Percentiles rank a stretch among this genome's conserved stretches.
These are phyloP conservation scores for Suillus variegatus DNA, from an alignment of 768 basidiomycete species.

Conservation along the genomic window DNA sequence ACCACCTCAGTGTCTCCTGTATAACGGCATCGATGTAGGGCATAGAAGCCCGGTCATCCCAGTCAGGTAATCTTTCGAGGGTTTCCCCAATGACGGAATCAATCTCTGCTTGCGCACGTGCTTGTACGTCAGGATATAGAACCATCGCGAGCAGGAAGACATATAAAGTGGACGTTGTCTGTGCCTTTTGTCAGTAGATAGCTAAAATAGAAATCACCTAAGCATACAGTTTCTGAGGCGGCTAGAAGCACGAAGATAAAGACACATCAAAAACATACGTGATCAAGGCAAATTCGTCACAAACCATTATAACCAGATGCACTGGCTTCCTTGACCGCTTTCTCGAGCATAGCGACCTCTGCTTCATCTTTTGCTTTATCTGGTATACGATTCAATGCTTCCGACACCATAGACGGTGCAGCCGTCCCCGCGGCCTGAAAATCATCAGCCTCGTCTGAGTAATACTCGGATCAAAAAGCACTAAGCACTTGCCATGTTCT, in stretches of 20 bases:
- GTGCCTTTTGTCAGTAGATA: neutral
- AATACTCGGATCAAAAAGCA: neutral
- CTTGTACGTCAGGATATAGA: conserved; percentile 26
- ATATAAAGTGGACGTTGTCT: conserved; percentile 22
- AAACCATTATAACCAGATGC: conserved; percentile 22
- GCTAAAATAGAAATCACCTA: neutral
- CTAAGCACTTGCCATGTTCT: conserved; percentile 19
- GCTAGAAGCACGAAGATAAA: conserved; percentile 7
- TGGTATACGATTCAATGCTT: conserved; percentile 18
- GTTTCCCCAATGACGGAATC: conserved; percentile 19
- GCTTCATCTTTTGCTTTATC: conserved; percentile 8
- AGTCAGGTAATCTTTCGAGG: conserved; percentile 21
- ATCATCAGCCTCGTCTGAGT: neutral
- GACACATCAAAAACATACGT: conserved; percentile 13
- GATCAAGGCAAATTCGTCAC: conserved; percentile 1
- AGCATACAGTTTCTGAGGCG: conserved; percentile 26
- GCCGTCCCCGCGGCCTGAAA: conserved; percentile 21
- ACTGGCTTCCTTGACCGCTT: conserved; percentile 23
- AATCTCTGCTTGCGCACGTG: conserved; percentile 20
- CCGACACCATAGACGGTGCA: conserved; percentile 25
- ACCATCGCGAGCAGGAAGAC: conserved; percentile 28
- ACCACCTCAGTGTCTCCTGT: conserved; percentile 28
- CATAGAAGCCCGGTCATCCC: conserved; percentile 22
- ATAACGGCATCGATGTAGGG: conserved; percentile 22
- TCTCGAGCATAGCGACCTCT: conserved; percentile 18